Evolutionary conservation across 495 filamentous ascomycete species (phyloP), one percentile per base, ranked within the genome.

Genomic region (Penicillium nucicola): DNA sequence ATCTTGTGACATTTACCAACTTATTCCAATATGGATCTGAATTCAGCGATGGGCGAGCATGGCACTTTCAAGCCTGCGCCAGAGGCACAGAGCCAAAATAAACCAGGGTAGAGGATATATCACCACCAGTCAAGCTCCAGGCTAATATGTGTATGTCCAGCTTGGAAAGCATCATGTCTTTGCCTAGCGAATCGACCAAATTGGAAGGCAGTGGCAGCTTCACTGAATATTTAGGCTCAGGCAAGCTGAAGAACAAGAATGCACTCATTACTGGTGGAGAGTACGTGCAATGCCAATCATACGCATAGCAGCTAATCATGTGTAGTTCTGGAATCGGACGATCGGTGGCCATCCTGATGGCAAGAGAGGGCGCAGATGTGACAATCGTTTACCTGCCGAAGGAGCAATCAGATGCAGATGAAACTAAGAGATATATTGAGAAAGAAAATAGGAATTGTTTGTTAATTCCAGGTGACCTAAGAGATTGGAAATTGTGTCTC

Each of bases 191-290:
- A 44, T 42, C 57, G n/a, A 68, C 68, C 13, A 65, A 65, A 14
- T 58, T 76, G 13, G 56, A 59, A 11, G 39, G 39, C 13, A 19
- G 18, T 1, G 53, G 58, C 32, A 54, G 55, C 2, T 75, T 78
- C 39, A 33, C 59, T 14, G 70, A 77, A 43, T 78, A 78, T 60
- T 37, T 46, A 5, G 67, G 70, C 4, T 64, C 66, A 9, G 70
- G 67, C 4, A 80, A 80, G 42, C 64, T 83, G 15, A 66, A 65
- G 28, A 77, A 66, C 11, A 71, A 67, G 49, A 76, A 70, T 23
- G 74, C 69, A 3, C 48, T 81, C 14, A 77, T 83, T 53, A 82
- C 77, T 1, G 79, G 78, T 20, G 76, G 79, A 35, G 80, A 83
- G 66, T 77, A 61, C 42, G 72, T 34, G 13, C 10, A 5, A 1